Evolutionary conservation across 202 grass and related monocot genomes (phyloP), one percentile per base, ranked within the genome.

Genomic region (Carex sylvatica): DNA sequence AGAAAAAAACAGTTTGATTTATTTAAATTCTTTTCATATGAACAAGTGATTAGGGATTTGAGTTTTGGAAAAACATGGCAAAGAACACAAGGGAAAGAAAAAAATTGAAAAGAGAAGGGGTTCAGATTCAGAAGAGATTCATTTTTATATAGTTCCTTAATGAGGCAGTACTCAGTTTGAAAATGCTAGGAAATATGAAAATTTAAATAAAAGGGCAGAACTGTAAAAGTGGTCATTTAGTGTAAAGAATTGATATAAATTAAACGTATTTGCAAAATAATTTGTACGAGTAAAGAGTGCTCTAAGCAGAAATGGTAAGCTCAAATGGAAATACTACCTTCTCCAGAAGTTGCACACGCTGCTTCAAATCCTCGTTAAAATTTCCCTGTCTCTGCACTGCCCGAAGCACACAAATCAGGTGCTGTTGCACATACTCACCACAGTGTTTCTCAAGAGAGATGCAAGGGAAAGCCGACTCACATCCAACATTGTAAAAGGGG

Each of bases 401-500:
- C 85, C 89, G 65, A 15, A 93, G 86, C 78, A 98, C 86, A 86
- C 83, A 93, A 31, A 92, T 6, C 73, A 92, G 42, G 82, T 95
- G 95, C 1, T 69, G 85, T 65, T 90, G 91, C 70, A 95, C 74
- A 84, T 87, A 74, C 14, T 90, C 87, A 5, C 68, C 85, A 87
- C 84, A 92, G 89, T 93, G 96, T 59, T 66, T 91, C 82, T 92
- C 89, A 61, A 93, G 87, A 86, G 85, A 86, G 84, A 91, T 87
- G 58, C 81, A 88, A 0, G 89, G 89, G 80, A 95, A 95, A 62
- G 87, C 78, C 19, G 84, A 89, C 81, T 95, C 88, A 75, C 91
- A 95, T 54, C 95, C 92, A 83, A 91, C 89, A 82, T 86, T 84
- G 81, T 91, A 87, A 72, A 93, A 98, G 49, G 95, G 92, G 65